Conservation (phyloP, 2,329 filamentous ascomycete species). For the Talaromyces pinophilus region DNA sequence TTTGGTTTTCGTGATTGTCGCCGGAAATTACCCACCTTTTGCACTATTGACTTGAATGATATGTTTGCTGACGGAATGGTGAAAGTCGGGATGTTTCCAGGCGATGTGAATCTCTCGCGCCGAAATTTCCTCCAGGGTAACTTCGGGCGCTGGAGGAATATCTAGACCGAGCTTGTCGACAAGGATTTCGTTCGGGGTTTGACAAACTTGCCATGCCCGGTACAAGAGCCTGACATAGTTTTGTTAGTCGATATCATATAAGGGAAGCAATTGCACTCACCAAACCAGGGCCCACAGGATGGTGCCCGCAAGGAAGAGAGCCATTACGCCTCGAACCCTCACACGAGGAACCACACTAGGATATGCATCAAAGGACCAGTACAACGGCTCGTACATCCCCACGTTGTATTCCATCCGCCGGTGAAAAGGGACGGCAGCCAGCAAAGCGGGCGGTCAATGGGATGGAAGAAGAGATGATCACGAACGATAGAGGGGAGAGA, state of each 20-base stretch:
- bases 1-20: background rate
- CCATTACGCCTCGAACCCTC: slow-evolving; percentile 52
- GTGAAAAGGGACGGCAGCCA: slow-evolving; percentile 10
- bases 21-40: slow-evolving; percentile 60
- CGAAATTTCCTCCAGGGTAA: slow-evolving; percentile 87
- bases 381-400: slow-evolving; percentile 51
- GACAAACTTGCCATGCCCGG: slow-evolving; percentile 82
- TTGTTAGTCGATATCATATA: slow-evolving; percentile 18
- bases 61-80: slow-evolving; percentile 76
- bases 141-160: slow-evolving; percentile 83
- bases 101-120: slow-evolving; percentile 84
- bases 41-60: slow-evolving; percentile 92
- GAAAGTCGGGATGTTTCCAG: slow-evolving; percentile 75
- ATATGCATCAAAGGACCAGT: slow-evolving; percentile 50
- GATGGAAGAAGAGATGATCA: slow-evolving; percentile 2
- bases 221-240: slow-evolving; percentile 67
- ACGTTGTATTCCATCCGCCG: slow-evolving; percentile 34
- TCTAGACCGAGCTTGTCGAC: slow-evolving; percentile 91
- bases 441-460: slow-evolving; percentile 19
- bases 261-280: slow-evolving; percentile 34
- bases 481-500: background rate
- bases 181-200: slow-evolving; percentile 86
- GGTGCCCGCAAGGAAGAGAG: slow-evolving; percentile 49
- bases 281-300: slow-evolving; percentile 54
- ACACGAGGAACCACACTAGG: slow-evolving; percentile 49